These are phyloP conservation scores for Candida tibetensis DNA, from an alignment of 805 yeast genomes.

Conservation along the genomic window DNA sequence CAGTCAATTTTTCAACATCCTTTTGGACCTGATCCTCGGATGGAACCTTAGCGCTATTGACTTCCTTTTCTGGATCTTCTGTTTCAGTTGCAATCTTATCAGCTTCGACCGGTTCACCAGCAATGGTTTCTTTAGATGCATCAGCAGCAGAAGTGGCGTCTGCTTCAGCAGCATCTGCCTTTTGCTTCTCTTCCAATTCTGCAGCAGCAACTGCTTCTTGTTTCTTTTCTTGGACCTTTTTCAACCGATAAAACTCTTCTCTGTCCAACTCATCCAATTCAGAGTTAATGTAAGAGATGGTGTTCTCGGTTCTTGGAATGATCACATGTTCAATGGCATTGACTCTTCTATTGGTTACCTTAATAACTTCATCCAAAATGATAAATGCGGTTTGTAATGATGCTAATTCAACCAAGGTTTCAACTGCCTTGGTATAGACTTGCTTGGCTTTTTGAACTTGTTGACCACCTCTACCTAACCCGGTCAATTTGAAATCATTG, in stretches of 20 bases:
- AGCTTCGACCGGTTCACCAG: conserved; percentile 8
- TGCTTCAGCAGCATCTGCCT: conserved; percentile 13
- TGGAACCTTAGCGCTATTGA: not conserved
- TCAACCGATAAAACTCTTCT: conserved; percentile 95
- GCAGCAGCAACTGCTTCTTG: conserved; percentile 70
- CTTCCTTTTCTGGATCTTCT: not conserved
- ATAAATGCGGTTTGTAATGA: conserved; percentile 96
- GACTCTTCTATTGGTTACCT: conserved; percentile 96
- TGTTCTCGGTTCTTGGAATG: conserved; percentile 96
- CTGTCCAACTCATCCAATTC: conserved; percentile 97
- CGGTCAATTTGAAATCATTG: conserved; percentile 94
- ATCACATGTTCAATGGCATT: conserved; percentile 98
- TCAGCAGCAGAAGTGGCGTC: conserved; percentile 19
- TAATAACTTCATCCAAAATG: conserved; percentile 94
- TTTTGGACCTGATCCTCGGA: conserved; percentile 2
- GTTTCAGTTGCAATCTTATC: conserved; percentile 17
- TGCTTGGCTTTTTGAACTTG: conserved; percentile 93
- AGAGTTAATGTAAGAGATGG: conserved; percentile 85
- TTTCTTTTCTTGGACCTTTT: conserved; percentile 94
- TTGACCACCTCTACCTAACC: conserved; percentile 97
- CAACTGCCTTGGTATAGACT: conserved; percentile 95
- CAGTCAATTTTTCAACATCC: conserved; percentile 20
- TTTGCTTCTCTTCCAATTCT: conserved; percentile 49
- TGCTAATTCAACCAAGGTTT: conserved; percentile 91
- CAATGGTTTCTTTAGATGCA: conserved; percentile 6